Conservation (phyloP, 768 basidiomycete genomes). For the Roridomyces roridus region DNA sequence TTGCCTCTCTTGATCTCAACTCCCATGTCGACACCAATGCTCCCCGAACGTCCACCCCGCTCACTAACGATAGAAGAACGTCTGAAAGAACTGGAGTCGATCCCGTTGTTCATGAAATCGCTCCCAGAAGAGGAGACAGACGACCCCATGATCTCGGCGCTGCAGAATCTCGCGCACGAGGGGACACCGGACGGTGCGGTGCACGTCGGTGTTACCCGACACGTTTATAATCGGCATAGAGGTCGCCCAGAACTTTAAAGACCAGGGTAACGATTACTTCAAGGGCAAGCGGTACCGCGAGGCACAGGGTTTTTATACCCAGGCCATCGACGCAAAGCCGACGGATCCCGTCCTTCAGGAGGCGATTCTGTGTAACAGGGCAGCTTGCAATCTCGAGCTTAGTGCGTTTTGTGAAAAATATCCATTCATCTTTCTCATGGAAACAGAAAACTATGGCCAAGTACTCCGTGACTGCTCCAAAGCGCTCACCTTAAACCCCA, state of each 20-base stretch:
- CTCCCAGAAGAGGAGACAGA: constrained; percentile 75
- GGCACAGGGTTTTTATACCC: constrained; percentile 88
- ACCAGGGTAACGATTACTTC: constrained; percentile 95
- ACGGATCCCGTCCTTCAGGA: constrained; percentile 62
- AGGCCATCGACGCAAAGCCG: constrained; percentile 87
- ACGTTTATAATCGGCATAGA: constrained; percentile 54
- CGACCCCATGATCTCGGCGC: constrained; percentile 74
- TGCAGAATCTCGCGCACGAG: constrained; percentile 87
- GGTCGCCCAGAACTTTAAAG: constrained; percentile 90
- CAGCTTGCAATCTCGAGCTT: constrained; percentile 91
- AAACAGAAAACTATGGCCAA: constrained; percentile 83
- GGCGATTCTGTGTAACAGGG: constrained; percentile 85
- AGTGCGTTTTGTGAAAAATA: constrained; percentile 49
- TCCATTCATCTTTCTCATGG: constrained; percentile 1
- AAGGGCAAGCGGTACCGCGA: constrained; percentile 86
- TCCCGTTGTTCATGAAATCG: constrained; percentile 93
- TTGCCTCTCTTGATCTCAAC: background rate
- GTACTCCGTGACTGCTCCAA: constrained; percentile 86
- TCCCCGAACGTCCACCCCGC: constrained; percentile 39
- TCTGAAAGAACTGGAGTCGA: constrained; percentile 59
- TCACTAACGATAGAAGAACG: constrained; percentile 42
- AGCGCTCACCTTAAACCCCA: constrained; percentile 65
- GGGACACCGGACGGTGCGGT: constrained; percentile 89
- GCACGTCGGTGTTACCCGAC: constrained; percentile 1
- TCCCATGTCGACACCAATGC: background rate